Evolutionary conservation across 148 eudicot species (phyloP), one percentile per base, ranked within the genome.

Genomic region (Polygonum maritimum): DNA sequence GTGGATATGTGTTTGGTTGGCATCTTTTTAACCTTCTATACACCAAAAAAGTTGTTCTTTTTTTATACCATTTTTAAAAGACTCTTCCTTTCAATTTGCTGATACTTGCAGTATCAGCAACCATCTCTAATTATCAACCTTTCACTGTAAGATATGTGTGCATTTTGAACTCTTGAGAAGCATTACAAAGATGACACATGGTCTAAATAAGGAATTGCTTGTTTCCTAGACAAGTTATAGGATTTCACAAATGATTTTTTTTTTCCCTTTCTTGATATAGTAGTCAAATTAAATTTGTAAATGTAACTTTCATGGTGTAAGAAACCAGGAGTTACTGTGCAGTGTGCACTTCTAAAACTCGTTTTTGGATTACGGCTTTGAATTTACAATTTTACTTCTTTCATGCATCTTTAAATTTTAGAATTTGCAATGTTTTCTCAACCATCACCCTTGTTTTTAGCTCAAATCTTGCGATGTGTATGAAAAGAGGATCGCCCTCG

Each of bases 1-100:
- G 70, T 63, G 39, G 70, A 63, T 63, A 35, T 63, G 70, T 63
- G 70, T 63, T 63, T 63, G 70, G 70, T 63, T 63, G 40, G 40
- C n/a, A 31, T 63, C 70, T 31, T 63, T 63, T 63, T 63, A 63
- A 63, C 70, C 40, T 63, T 63, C 70, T 58, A 21, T 58, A 9
- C 70, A 63, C 70, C 70, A 33, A 12, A 63, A 58, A 63, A 63
- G 40, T 9, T 9, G n/a, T 4, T 51, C 36, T 31, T 63, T 63
- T 51, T 35, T 5, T 33, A 63, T 51, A 16, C 4, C 15, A 16
- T 51, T 60, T 60, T 60, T 60, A 15, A 26, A 26, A 2, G 33
- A n/a, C 35, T 60, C 67, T 60, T 60, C 15, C 26, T 60, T 60
- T 8, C 31, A 26, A 22, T 60, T 60, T 60, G 36, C 15, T 63